phyloP scores from a whole-genome alignment of 2,329 filamentous ascomycete genomes.

The Rhinocladiella mackenziei region DNA sequence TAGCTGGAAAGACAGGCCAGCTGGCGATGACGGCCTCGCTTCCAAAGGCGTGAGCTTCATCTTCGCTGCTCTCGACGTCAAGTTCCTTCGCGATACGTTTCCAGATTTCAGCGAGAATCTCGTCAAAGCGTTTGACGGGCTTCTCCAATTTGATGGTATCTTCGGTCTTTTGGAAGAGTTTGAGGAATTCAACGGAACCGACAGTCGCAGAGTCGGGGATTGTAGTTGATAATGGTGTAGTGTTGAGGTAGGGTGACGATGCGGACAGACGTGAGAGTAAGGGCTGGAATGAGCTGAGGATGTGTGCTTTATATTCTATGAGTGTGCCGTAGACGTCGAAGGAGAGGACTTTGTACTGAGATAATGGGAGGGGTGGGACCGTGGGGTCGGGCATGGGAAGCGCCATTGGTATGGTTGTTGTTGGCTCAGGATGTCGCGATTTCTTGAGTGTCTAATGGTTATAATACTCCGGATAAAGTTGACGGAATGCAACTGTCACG shows the following conservation, averaged over 20 bases:
- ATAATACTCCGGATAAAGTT: background rate
- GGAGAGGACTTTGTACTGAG: constrained; percentile 49
- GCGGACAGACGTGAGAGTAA: constrained; percentile 30
- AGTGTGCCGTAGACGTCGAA: constrained; percentile 80
- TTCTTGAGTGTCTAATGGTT: too few relatives aligned
- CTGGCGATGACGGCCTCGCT: constrained; percentile 40
- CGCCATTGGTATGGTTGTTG: constrained; percentile 1
- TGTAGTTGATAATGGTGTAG: constrained; percentile 26
- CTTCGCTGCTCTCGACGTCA: constrained; percentile 19
- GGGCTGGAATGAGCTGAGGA: constrained; percentile 51
- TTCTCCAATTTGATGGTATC: constrained; percentile 48
- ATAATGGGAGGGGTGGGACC: constrained; percentile 20
- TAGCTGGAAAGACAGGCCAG: constrained; percentile 58
- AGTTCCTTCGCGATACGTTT: constrained; percentile 35
- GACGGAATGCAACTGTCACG: background rate
- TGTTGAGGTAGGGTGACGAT: constrained; percentile 31
- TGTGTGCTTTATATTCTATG: constrained; percentile 70
- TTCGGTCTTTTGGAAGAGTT: constrained; percentile 47
- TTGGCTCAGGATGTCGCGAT: too few relatives aligned
- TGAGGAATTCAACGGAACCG: constrained; percentile 40
- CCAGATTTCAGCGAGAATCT: constrained; percentile 52
- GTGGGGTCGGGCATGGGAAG: constrained; percentile 29
- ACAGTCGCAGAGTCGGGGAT: constrained; percentile 22
- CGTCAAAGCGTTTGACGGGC: constrained; percentile 57
- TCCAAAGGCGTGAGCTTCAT: constrained; percentile 47